These are phyloP conservation scores for Lecanosticta acicola DNA, from an alignment of 2,329 filamentous ascomycete species.

Conservation along the genomic window DNA sequence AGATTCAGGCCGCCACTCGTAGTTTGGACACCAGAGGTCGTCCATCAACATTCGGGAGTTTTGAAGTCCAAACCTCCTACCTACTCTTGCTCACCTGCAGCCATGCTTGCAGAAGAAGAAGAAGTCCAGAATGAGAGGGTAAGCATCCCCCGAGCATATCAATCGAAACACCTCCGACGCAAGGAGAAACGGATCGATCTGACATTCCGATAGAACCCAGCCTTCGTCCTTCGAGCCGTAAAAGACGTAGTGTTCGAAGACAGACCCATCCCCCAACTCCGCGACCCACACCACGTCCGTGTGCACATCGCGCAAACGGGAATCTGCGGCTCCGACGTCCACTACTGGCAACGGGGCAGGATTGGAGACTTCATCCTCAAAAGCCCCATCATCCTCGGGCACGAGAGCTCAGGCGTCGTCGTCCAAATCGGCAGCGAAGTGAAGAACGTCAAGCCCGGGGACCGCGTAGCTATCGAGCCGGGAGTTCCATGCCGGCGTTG, in stretches of 20 bases:
- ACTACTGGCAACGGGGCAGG: conserved; percentile 42
- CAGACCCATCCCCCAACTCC: conserved; percentile 63
- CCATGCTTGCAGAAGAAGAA: background rate
- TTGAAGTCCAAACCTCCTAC: no score
- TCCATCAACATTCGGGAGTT: no score
- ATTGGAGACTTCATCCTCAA: conserved; percentile 44
- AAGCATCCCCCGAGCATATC: no score
- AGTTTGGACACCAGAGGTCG: no score
- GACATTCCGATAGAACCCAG: conserved; percentile 57
- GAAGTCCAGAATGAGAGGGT: background rate
- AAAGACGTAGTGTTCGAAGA: conserved; percentile 67
- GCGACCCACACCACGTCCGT: conserved; percentile 63
- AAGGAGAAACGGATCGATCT: background rate
- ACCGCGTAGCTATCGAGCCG: conserved; percentile 47
- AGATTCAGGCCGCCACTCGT: no score
- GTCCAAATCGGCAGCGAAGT: conserved; percentile 40
- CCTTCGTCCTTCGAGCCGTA: conserved; percentile 71
- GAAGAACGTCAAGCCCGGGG: conserved; percentile 40
- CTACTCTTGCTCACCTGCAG: no score
- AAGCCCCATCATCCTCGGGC: conserved; percentile 45
- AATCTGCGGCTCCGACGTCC: conserved; percentile 71
- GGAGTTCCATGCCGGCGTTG: conserved; percentile 44
- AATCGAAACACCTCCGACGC: no score
- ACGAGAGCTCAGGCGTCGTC: conserved; percentile 41
- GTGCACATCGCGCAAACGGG: conserved; percentile 76